Percentiles rank a stretch among this genome's conserved stretches.
These are phyloP conservation scores for Erigeron philadelphicus DNA, from an alignment of 140 eudicot species.

Conservation along the genomic window DNA sequence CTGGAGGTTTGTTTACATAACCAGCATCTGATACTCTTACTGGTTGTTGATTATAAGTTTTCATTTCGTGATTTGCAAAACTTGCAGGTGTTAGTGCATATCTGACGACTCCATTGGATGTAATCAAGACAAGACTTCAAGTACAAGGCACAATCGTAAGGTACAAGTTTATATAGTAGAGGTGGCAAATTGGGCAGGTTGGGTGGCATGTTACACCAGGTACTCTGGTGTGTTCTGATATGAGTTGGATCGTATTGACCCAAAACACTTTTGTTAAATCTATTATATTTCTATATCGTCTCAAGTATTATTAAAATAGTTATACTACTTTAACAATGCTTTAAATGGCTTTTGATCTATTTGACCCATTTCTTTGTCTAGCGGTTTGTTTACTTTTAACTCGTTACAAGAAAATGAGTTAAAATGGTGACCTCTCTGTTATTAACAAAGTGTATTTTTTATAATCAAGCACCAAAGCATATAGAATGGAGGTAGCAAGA, in stretches of 20 bases:
- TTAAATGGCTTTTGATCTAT: neutral
- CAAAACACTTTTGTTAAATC: neutral
- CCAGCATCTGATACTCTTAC: neutral
- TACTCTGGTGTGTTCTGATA: neutral
- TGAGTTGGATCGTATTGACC: neutral
- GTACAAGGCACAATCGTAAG: constrained; percentile 74
- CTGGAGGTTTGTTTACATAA: constrained; percentile 61
- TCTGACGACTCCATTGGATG: constrained; percentile 93
- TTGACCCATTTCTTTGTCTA: neutral
- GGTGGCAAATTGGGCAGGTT: neutral
- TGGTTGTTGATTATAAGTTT: neutral
- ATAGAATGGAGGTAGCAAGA: neutral
- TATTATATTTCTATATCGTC: no score
- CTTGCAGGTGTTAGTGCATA: constrained; percentile 78
- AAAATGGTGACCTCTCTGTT: neutral
- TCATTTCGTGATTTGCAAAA: constrained; percentile 18
- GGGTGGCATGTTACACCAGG: neutral
- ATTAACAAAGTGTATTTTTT: neutral
- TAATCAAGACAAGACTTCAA: constrained; percentile 90
- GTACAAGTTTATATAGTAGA: constrained; percentile 23
- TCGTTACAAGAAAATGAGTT: neutral
- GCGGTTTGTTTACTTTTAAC: neutral
- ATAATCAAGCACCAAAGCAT: neutral
- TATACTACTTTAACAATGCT: no score
- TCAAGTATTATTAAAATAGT: no score